These are phyloP conservation scores for Pelomyxa schiedti DNA, from an alignment of 78 protist species.

Conservation along the genomic window DNA sequence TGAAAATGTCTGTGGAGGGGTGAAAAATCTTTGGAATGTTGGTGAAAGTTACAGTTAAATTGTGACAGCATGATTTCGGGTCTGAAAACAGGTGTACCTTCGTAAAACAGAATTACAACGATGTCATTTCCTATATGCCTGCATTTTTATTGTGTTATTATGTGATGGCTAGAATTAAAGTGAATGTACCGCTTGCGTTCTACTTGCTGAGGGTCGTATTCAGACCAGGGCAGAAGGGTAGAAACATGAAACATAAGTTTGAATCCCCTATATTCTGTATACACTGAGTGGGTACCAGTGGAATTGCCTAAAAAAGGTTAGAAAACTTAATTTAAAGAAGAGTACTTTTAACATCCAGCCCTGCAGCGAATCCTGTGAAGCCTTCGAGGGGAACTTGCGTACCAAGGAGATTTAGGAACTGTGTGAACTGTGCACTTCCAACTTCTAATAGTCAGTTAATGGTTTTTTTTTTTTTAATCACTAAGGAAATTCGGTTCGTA, in stretches of 20 bases:
- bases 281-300: constrained; percentile 61
- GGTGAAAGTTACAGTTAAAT: constrained; percentile 27
- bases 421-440: constrained; percentile 20
- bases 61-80: constrained; percentile 39
- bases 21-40: neutral
- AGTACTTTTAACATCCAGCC: constrained; percentile 39
- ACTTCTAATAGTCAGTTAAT: neutral
- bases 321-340: neutral
- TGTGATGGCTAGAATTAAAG: neutral
- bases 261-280: constrained; percentile 13
- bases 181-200: constrained; percentile 1
- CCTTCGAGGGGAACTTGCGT: constrained; percentile 32
- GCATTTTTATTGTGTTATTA: constrained; percentile 13
- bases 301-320: constrained; percentile 3
- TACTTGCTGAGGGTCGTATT: constrained; percentile 51
- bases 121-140: constrained; percentile 49
- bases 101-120: constrained; percentile 40
- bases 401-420: constrained; percentile 36
- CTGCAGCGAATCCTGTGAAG: constrained; percentile 36
- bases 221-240: constrained; percentile 53
- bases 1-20: neutral
- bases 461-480: neutral
- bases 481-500: constrained; percentile 9
- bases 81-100: constrained; percentile 20
- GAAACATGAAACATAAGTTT: constrained; percentile 75